Evolutionary conservation across 2,329 filamentous ascomycete genomes (phyloP), one percentile per base, ranked within the genome.

Genomic region (Xylariales sp.): DNA sequence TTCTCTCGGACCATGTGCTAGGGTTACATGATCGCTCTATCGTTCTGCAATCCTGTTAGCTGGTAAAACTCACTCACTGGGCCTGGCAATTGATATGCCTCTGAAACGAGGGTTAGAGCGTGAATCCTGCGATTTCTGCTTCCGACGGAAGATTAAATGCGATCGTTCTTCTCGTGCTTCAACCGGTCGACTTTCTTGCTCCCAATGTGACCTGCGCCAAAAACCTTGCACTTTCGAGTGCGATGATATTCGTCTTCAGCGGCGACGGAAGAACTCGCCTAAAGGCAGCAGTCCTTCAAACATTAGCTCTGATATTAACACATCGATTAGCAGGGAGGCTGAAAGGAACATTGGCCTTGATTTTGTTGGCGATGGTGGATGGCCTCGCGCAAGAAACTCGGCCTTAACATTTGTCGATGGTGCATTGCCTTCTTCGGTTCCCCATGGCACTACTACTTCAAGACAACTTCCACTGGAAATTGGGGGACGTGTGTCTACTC

Each of bases 131-230:
- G 67, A 69, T 41, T 63, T 67, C 49, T 69, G 67, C 36, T 69
- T 66, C 23, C 59, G 63, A 61, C 63, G 67, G 14, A 69, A 69
- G 52, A 63, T 69, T 16, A 69, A 64, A 63, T 69, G 67, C 54
- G 64, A 69, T 45, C 67, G 54, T 62, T 69, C 67, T 49, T 55
- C 59, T 41, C 64, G 59, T n/a, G 30, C 41, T 28, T 43, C 32
- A 16, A 28, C 16, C 28, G 67, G 58, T 14, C 36, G 5, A 30
- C 23, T 18, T 52, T 39, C 50, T 28, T 69, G 67, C 56, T 64
- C 63, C 8, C 67, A 69, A 43, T 69, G 67, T 43, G 59, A 69
- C 48, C 45, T 66, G 30, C 67, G 67, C 18, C 63, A 67, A 46
- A 63, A 43, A 9, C 55, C 55, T 12, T 69, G 67, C 45, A 67